Base-by-base conservation (phyloP, 371 early-diverging fungal genomes). In the Mortierella sp. region DNA sequence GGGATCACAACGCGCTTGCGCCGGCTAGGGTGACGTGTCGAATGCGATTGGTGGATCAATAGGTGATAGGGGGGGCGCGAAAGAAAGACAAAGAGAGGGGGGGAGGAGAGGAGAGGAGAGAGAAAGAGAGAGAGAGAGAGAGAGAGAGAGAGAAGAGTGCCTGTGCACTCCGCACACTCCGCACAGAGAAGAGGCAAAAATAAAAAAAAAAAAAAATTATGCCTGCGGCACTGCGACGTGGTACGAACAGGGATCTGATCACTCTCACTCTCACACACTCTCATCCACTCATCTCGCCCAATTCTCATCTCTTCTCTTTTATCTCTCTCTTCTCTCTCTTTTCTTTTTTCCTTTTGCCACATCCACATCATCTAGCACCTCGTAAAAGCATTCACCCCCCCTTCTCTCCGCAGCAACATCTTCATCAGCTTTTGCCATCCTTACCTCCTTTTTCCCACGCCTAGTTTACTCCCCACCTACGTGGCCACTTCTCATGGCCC, bases 1-100 rank as follows among this genome's bases (percentile, higher is more conserved):
- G n/a, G n/a, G n/a, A n/a, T n/a, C n/a, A n/a, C n/a, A n/a, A n/a
- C n/a, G n/a, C n/a, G n/a, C 9, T 37, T 37, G 37, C 37, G 37
- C 37, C 3, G 37, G 47, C n/a, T n/a, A 60, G 25, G 60, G 64
- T 64, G 64, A 70, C 70, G 70, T 70, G 70, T 64, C 64, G 70
- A 23, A 2, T 19, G 26, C 30, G 16, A 70, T 70, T 70, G 70
- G 70, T 15, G 43, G 67, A 67, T 60, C 67, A 28, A 26, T 2
- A 26, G n/a, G 11, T 18, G 23, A n/a, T 52, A 48, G 16, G 29
- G 21, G 28, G 6, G 7, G 47, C 52, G 29, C 21, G 63, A n/a
- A n/a, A n/a, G n/a, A n/a, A 9, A 9, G 37, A 37, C 37, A 37
- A 9, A 37, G 37, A 37, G 37, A 37, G 37, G 37, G 9, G 37